Evolutionary conservation across 192 early-diverging fungal genomes (phyloP).

Genomic region (Backusella circina): DNA sequence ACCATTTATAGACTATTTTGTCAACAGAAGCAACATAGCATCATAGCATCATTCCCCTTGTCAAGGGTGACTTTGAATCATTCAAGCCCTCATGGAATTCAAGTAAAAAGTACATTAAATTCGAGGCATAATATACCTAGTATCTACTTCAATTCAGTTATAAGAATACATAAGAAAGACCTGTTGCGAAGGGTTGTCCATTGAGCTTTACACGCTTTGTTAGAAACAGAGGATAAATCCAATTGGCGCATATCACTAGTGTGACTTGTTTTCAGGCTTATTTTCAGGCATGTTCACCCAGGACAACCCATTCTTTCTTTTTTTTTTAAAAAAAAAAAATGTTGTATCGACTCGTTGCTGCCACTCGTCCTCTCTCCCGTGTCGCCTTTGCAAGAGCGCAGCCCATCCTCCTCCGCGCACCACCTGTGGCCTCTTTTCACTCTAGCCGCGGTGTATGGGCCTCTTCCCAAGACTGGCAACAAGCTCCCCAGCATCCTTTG

Average conservation of each 20-base stretch:
- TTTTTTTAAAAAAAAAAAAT: not conserved
- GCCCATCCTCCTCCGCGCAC: not conserved
- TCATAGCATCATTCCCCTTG: too few relatives aligned
- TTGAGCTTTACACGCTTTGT: too few relatives aligned
- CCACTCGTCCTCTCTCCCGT: not conserved
- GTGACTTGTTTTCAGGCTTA: not conserved
- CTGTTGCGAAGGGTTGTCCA: too few relatives aligned
- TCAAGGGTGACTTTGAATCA: too few relatives aligned
- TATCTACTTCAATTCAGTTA: too few relatives aligned
- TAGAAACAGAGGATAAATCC: not conserved
- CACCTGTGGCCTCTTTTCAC: not conserved
- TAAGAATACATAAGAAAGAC: too few relatives aligned
- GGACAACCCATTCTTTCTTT: not conserved
- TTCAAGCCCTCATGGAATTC: too few relatives aligned
- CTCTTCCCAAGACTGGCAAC: conserved; percentile 2
- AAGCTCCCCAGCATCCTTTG: conserved; percentile 19
- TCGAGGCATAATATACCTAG: not conserved
- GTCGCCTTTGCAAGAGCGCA: not conserved
- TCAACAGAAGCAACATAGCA: not conserved
- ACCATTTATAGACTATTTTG: not conserved
- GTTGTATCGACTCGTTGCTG: not conserved
- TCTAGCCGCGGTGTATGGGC: not conserved
- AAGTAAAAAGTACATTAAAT: not conserved
- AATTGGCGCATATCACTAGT: not conserved
- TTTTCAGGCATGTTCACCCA: not conserved